phyloP scores from a whole-genome alignment of 1,139 yeast species.

The Pichia sp. region DNA sequence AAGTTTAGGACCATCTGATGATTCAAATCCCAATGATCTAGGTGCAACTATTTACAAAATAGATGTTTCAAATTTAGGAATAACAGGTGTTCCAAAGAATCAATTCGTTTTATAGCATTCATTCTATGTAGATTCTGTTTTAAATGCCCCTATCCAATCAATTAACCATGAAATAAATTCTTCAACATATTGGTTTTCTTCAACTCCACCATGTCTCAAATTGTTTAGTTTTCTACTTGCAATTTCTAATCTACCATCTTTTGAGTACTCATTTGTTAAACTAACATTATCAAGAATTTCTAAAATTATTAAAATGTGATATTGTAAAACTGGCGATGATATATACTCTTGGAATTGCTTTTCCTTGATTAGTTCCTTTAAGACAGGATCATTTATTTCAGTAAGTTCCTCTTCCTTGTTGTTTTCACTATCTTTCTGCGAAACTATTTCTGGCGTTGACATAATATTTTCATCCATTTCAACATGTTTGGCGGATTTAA shows the following conservation, averaged over 20 bases:
- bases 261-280: conserved; percentile 38
- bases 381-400: conserved; percentile 18
- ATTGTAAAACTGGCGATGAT: conserved; percentile 43
- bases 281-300: conserved; percentile 41
- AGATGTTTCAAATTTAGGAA: conserved; percentile 26
- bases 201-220: conserved; percentile 56
- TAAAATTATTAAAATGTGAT: conserved; percentile 44
- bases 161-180: conserved; percentile 41
- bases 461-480: conserved; percentile 18
- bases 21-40: conserved; percentile 40
- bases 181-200: conserved; percentile 58
- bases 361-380: conserved; percentile 31
- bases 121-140: background rate
- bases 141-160: conserved; percentile 11
- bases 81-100: conserved; percentile 31
- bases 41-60: conserved; percentile 49
- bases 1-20: conserved; percentile 33
- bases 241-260: conserved; percentile 49
- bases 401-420: background rate
- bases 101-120: conserved; percentile 17
- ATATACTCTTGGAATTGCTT: conserved; percentile 38
- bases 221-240: conserved; percentile 56
- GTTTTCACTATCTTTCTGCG: background rate
- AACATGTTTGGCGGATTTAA: conserved; percentile 42
- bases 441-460: background rate